Evolutionary conservation across 805 yeast genomes (phyloP).

Genomic region (Kodamaea hsintzibuensis): DNA sequence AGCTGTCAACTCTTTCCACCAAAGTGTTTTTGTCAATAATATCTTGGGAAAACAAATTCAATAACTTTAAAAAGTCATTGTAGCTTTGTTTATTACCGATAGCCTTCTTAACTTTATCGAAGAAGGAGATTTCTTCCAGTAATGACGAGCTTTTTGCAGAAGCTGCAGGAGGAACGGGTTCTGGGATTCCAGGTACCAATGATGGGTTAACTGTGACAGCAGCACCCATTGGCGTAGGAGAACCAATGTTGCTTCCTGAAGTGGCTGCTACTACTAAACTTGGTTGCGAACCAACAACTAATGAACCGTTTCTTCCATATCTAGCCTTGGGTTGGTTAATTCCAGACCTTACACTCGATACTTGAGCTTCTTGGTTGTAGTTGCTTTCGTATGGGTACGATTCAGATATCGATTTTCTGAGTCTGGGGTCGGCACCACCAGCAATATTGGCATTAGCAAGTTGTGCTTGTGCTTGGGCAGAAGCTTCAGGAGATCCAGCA

Average conservation of each 20-base stretch:
- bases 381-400: slow-evolving; percentile 32
- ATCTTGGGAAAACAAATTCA: slow-evolving; percentile 87
- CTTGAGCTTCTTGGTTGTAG: slow-evolving; percentile 47
- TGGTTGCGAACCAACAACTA: neutral
- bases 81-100: slow-evolving; percentile 88
- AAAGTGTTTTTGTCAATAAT: slow-evolving; percentile 80
- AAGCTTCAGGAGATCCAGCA: neutral
- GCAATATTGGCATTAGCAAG: slow-evolving; percentile 5
- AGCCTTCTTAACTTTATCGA: slow-evolving; percentile 86
- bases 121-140: slow-evolving; percentile 84
- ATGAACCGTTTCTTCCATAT: slow-evolving; percentile 7
- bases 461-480: slow-evolving; percentile 4
- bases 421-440: slow-evolving; percentile 3
- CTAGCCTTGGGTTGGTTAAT: slow-evolving; percentile 22
- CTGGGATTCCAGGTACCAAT: slow-evolving; percentile 81
- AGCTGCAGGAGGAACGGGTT: slow-evolving; percentile 60
- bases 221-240: slow-evolving; percentile 1
- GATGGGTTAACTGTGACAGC: slow-evolving; percentile 47
- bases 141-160: slow-evolving; percentile 56
- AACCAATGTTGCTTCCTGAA: neutral
- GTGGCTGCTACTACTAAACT: neutral
- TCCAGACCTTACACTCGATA: slow-evolving; percentile 47
- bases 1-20: slow-evolving; percentile 81
- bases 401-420: slow-evolving; percentile 24
- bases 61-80: slow-evolving; percentile 85